These are phyloP conservation scores for Penicillium sumatraense DNA, from an alignment of 2,329 filamentous ascomycete species.

Conservation along the genomic window DNA sequence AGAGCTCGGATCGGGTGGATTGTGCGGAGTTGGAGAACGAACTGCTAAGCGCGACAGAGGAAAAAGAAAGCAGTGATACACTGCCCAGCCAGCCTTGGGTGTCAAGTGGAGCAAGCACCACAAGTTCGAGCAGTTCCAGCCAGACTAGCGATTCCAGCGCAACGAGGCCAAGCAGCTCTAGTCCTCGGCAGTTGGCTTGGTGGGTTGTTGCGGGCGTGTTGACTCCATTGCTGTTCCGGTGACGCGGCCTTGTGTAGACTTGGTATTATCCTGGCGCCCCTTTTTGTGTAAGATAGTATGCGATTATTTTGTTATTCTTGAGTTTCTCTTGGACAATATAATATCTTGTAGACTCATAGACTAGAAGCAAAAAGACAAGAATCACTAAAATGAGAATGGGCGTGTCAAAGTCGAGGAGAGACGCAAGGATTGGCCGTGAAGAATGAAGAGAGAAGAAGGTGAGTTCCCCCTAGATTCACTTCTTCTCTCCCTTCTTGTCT, in stretches of 20 bases:
- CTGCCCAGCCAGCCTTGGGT: constrained; percentile 32
- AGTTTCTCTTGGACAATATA: too few species aligned
- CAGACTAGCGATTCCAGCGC: constrained; percentile 5
- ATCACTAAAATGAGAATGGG: too few species aligned
- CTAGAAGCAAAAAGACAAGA: too few species aligned
- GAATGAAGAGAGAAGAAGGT: too few species aligned
- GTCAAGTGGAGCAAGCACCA: constrained; percentile 8
- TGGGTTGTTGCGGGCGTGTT: neutral
- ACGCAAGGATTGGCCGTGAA: too few species aligned
- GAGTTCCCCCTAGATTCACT: too few species aligned
- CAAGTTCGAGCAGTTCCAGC: constrained; percentile 3
- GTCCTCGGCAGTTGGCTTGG: neutral
- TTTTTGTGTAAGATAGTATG: neutral
- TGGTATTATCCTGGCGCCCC: neutral
- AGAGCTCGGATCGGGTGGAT: constrained; percentile 28
- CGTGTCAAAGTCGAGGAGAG: too few species aligned
- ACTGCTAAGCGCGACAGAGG: constrained; percentile 17
- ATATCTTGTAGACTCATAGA: too few species aligned
- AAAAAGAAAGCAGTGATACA: constrained; percentile 24
- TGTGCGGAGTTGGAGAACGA: constrained; percentile 32
- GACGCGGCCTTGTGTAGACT: constrained; percentile 5
- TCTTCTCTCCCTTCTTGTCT: too few species aligned
- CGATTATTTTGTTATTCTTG: too few species aligned
- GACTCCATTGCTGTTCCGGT: constrained; percentile 1
- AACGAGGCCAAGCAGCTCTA: neutral